Base-by-base conservation (phyloP, 1,284 basidiomycete genomes). In the Marasmius sp. region DNA sequence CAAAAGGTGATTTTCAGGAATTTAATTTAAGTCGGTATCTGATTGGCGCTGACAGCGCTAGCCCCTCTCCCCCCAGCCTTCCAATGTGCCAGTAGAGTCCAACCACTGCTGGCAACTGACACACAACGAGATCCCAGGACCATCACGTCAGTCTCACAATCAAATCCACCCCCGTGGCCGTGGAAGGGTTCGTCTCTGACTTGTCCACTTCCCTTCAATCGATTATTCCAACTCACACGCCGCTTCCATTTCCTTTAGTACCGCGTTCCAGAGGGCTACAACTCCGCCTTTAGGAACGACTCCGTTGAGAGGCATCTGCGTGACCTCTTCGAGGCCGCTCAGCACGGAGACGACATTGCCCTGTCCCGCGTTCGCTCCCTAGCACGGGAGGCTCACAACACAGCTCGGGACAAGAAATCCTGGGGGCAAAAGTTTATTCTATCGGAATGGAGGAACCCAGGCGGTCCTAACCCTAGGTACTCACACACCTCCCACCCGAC, bases 401-500 rank as follows among this genome's bases (percentile, higher is more conserved):
- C 47, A n/a, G 43, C 43, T 8, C 2, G 50, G 10, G 45, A 58
- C 6, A 9, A 36, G 5, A 64, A 58, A 37, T 58, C 62, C 1
- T 61, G 9, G 27, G 62, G 55, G 5, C 56, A 58, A 45, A 47
- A 43, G n/a, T 53, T 58, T 39, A 38, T 64, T n/a, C 33, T 64
- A 0, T 49, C 48, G 3, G 50, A 59, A 14, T 64, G 62, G 62
- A 50, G 57, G 4, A 58, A 58, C n/a, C 59, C 59, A 38, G 36
- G 12, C 16, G 36, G 22, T 18, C 18, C 50, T 4, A 7, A 36
- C 48, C 12, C 47, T 14, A 41, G 47, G 34, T 11, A 50, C 20
- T n/a, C n/a, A 39, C 47, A n/a, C 38, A 39, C 20, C 33, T 16
- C 22, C 37, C 36, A 43, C 22, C 36, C 18, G n/a, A 18, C 58